Evolutionary conservation across 148 eudicot genomes (phyloP), one percentile per base, ranked within the genome.

Genomic region (Nepenthes mirabilis): DNA sequence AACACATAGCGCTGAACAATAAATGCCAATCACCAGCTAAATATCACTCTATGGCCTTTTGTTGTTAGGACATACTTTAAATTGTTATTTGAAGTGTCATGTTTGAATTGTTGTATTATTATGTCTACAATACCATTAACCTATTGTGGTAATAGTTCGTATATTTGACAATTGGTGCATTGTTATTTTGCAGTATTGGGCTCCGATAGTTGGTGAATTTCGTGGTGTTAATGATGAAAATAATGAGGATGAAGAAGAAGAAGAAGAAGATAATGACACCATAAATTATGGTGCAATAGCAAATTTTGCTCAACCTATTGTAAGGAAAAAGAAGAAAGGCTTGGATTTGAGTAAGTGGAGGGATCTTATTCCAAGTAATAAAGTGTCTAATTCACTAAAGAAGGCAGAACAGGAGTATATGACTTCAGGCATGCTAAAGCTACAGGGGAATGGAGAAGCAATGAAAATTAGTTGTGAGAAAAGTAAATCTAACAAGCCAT

Each of bases 301-400:
- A 40, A 60, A 60, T 56, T 80, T 70, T 82, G 97, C 97, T 35
- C 59, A 78, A 34, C 95, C 95, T 37, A 43, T 89, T 3, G 60
- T 62, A 62, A 83, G 75, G 78, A 84, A 84, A 73, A 74, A 84
- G 70, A 88, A 80, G 81, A 79, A 80, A 63, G 79, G 74, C 45
- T 47, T 93, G 70, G 79, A 89, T 81, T 77, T 93, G 59, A 88
- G 79, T 58, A 57, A 55, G 55, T 86, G 83, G 91, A 70, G 78
- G 64, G 83, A 82, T 67, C 57, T 79, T 33, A 45, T 71, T 40
- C 68, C 62, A 1, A 52, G 47, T 54, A 78, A 59, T 43, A 43
- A 45, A 62, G 47, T 48, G 60, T 68, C 72, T 49, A 43, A 32
- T 36, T n/a, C 57, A 54, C 68, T 57, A 6, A 47, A 61, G 54